These are phyloP conservation scores for Talaromyces sp. DNA, from an alignment of 2,329 filamentous ascomycete species.

Conservation along the genomic window DNA sequence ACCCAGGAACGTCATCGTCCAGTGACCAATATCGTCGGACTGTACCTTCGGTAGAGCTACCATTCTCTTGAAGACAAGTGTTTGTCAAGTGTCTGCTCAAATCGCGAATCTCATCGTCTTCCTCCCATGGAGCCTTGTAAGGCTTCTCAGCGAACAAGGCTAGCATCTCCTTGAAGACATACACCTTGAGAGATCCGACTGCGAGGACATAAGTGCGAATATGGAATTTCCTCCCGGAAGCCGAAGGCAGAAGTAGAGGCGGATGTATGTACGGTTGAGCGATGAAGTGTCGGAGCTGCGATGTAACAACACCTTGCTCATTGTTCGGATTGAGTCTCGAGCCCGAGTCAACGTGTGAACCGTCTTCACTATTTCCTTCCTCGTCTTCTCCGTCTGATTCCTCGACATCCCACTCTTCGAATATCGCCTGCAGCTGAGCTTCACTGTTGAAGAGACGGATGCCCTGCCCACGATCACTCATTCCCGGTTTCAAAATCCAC, in stretches of 20 bases:
- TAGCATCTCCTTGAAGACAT: constrained; percentile 87
- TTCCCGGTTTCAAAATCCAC: constrained; percentile 98
- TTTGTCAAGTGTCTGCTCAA: constrained; percentile 86
- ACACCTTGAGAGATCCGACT: constrained; percentile 72
- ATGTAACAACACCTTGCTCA: constrained; percentile 67
- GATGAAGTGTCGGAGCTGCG: constrained; percentile 92
- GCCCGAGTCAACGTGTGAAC: constrained; percentile 21
- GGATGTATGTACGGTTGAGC: constrained; percentile 93
- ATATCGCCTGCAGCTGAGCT: constrained; percentile 79
- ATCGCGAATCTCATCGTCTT: constrained; percentile 47
- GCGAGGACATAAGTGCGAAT: constrained; percentile 89
- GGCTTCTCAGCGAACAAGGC: constrained; percentile 80
- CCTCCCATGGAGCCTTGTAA: constrained; percentile 63
- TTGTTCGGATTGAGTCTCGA: constrained; percentile 26
- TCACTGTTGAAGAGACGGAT: constrained; percentile 86
- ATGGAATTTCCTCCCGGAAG: constrained; percentile 82
- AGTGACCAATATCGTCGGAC: constrained; percentile 77
- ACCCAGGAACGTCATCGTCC: constrained; percentile 39
- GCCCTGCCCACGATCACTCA: constrained; percentile 94
- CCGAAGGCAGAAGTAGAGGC: constrained; percentile 68
- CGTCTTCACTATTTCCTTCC: constrained; percentile 41
- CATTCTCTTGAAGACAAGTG: constrained; percentile 77
- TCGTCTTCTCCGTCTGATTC: constrained; percentile 53
- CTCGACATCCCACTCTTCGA: constrained; percentile 83
- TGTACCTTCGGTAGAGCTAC: constrained; percentile 57